Conservation (phyloP, 106 monocot species). For the Dactylorhiza incarnata region DNA sequence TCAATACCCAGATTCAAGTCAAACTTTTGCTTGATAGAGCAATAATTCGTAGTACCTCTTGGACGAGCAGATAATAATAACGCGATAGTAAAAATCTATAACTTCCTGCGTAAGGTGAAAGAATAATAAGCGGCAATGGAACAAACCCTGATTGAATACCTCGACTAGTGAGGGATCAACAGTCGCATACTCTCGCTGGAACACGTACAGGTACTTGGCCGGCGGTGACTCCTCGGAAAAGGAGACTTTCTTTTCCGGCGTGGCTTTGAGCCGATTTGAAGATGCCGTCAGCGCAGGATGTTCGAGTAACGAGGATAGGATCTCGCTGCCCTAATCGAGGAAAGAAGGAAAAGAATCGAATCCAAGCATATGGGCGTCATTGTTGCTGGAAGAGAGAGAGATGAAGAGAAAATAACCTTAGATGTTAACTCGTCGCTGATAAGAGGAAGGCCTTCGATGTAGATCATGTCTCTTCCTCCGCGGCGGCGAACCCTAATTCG, state of each 20-base stretch:
- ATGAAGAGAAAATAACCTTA: not conserved
- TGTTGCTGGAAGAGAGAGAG: not conserved
- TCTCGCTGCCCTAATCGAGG: conserved; percentile 18
- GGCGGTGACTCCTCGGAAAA: conserved; percentile 18
- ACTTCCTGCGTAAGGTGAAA: no score
- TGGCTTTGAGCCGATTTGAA: conserved; percentile 43
- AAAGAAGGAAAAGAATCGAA: not conserved
- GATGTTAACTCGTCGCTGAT: not conserved
- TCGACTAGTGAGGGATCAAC: conserved; percentile 62
- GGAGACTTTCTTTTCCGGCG: conserved; percentile 30
- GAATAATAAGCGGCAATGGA: not conserved
- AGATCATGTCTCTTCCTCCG: conserved; percentile 19
- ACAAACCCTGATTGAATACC: conserved; percentile 16
- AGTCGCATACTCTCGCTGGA: conserved; percentile 84
- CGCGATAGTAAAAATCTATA: not conserved
- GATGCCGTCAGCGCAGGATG: conserved; percentile 51
- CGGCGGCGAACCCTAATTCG: not conserved
- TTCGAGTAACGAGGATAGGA: conserved; percentile 33
- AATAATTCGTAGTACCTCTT: not conserved
- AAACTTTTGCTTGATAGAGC: not conserved
- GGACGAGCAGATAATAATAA: not conserved
- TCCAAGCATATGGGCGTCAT: not conserved
- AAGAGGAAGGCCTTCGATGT: conserved; percentile 29
- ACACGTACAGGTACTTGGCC: conserved; percentile 67
- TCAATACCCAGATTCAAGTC: not conserved